phyloP scores from a whole-genome alignment of 2,329 filamentous ascomycete species.

The Leptodontidium sp. region DNA sequence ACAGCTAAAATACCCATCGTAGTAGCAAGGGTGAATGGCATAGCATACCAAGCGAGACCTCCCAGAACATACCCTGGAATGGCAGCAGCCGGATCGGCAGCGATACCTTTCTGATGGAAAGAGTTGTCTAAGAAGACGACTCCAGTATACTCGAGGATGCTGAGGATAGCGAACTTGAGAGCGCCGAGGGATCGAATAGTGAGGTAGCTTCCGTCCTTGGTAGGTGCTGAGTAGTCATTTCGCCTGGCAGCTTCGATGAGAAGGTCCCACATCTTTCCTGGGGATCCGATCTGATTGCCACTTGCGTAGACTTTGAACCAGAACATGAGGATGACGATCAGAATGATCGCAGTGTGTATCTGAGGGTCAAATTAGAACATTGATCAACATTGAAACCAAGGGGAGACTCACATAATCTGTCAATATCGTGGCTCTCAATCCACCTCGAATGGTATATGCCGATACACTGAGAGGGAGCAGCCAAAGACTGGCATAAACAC shows the following conservation, averaged over 20 bases:
- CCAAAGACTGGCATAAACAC: conserved; percentile 79
- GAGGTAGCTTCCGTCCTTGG: conserved; percentile 25
- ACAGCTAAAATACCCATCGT: conserved; percentile 56
- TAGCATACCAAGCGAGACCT: conserved; percentile 60
- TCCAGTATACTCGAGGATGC: conserved; percentile 25
- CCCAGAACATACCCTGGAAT: conserved; percentile 61
- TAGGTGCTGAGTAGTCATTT: conserved; percentile 24
- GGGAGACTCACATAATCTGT: conserved; percentile 59
- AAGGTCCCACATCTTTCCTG: conserved; percentile 30
- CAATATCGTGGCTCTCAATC: conserved; percentile 85
- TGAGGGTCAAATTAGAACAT: neutral
- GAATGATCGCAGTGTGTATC: conserved; percentile 25
- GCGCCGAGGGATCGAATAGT: conserved; percentile 22
- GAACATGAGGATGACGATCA: conserved; percentile 24
- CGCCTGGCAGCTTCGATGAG: conserved; percentile 26
- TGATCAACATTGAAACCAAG: no score
- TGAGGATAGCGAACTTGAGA: conserved; percentile 26
- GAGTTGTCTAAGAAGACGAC: conserved; percentile 61
- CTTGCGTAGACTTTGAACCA: conserved; percentile 29
- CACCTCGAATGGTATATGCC: conserved; percentile 76
- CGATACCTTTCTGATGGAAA: conserved; percentile 62
- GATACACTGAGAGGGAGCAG: conserved; percentile 81
- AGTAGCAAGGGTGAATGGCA: conserved; percentile 55
- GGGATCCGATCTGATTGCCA: conserved; percentile 21
- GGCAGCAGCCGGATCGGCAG: conserved; percentile 54